phyloP scores from a whole-genome alignment of 768 basidiomycete species.

The Auriscalpium microsporum region DNA sequence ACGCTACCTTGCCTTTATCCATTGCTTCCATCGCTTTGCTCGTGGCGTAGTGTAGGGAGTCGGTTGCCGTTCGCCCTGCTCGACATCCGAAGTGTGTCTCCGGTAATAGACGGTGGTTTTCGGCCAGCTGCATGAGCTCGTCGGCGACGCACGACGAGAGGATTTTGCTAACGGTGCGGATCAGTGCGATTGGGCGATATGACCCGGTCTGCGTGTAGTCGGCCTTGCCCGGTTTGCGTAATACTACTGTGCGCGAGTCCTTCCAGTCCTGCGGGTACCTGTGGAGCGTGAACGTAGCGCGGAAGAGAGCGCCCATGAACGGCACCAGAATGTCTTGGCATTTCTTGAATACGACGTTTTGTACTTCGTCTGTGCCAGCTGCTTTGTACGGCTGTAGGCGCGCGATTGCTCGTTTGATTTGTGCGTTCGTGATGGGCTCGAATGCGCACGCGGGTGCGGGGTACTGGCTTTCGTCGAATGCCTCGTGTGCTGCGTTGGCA shows the following conservation, averaged over 20 bases:
- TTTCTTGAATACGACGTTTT: conserved; percentile 16
- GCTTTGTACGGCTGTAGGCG: conserved; percentile 16
- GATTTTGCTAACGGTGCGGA: conserved; percentile 12
- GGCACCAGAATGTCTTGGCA: too few species aligned
- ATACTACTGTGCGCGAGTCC: conserved; percentile 4
- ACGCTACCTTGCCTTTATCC: conserved; percentile 25
- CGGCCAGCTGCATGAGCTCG: background rate
- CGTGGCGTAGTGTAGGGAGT: background rate
- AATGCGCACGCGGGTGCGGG: background rate
- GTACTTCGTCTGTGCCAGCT: conserved; percentile 15
- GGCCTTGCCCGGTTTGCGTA: conserved; percentile 15
- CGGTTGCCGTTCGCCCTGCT: background rate
- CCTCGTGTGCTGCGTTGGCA: background rate
- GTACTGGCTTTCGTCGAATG: conserved; percentile 6
- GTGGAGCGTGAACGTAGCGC: conserved; percentile 6
- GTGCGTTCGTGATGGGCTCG: conserved; percentile 5
- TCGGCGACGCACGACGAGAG: conserved; percentile 6
- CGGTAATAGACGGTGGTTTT: background rate
- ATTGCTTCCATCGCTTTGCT: conserved; percentile 11
- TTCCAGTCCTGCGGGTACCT: background rate
- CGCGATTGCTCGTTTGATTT: conserved; percentile 2
- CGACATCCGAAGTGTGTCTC: background rate
- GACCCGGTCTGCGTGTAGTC: conserved; percentile 12
- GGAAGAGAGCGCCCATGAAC: conserved; percentile 11
- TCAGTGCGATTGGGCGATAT: conserved; percentile 14